Conservation (phyloP, 2,329 filamentous ascomycete genomes). For the Dothistroma septosporum region DNA sequence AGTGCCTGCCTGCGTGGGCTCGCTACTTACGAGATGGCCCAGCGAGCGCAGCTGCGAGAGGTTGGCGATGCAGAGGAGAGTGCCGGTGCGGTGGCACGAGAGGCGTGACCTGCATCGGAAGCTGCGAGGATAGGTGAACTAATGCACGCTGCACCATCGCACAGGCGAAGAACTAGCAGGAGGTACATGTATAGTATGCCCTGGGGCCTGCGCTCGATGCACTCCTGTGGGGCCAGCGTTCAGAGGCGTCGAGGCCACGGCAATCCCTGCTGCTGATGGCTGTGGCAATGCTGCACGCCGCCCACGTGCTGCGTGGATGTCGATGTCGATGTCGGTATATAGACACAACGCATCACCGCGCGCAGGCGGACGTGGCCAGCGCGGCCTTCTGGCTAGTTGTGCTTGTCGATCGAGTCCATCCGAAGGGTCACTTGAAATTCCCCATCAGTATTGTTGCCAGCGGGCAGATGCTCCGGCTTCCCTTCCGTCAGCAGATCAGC, state of each 20-base stretch:
- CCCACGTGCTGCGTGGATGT: background rate
- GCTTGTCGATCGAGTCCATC: background rate
- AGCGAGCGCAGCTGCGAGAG: background rate
- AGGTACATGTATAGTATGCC: too few relatives aligned
- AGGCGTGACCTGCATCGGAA: background rate
- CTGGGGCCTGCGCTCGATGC: too few relatives aligned
- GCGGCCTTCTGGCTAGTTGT: background rate
- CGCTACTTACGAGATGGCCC: background rate
- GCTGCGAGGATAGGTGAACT: background rate
- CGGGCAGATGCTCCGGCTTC: background rate
- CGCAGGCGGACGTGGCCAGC: background rate
- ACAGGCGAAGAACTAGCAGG: background rate
- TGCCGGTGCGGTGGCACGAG: slow-evolving; percentile 2
- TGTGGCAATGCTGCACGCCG: background rate
- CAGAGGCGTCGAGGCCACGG: background rate
- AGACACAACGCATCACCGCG: background rate
- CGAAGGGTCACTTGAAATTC: background rate
- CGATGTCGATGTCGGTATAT: too few relatives aligned
- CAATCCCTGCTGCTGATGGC: background rate
- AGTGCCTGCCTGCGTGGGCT: background rate
- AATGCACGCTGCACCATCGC: background rate
- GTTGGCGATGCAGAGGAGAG: background rate
- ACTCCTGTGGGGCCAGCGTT: background rate
- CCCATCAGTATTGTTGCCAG: background rate
- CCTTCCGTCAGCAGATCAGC: background rate